Conservation (phyloP, 2,329 filamentous ascomycete genomes). For the Colletotrichum endophyticum region DNA sequence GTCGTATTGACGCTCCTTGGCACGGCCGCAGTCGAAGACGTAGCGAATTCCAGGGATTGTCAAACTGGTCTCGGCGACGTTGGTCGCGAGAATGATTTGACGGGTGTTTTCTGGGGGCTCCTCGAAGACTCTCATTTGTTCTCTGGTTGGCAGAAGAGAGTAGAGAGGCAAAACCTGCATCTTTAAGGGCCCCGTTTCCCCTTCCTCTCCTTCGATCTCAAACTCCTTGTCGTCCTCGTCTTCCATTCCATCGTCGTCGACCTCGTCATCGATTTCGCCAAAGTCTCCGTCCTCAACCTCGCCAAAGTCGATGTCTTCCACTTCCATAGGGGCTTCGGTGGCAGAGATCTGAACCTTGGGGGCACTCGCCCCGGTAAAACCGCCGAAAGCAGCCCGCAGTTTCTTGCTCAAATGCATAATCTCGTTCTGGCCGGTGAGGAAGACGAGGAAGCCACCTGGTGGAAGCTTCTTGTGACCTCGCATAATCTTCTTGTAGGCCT, state of each 20-base stretch:
- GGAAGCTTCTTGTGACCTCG: constrained; percentile 90
- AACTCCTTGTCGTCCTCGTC: constrained; percentile 68
- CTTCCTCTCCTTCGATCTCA: constrained; percentile 69
- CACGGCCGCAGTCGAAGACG: constrained; percentile 92
- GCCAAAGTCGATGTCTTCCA: constrained; percentile 87
- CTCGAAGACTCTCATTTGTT: constrained; percentile 92
- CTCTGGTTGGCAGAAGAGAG: constrained; percentile 86
- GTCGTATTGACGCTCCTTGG: constrained; percentile 92
- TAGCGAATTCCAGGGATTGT: constrained; percentile 96
- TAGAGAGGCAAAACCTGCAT: constrained; percentile 94
- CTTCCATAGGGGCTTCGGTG: constrained; percentile 78
- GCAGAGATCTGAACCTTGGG: constrained; percentile 78
- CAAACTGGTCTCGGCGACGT: constrained; percentile 95
- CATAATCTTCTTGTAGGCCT: constrained; percentile 85
- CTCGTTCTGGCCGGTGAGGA: constrained; percentile 92
- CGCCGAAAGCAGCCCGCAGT: constrained; percentile 71
- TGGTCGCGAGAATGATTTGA: constrained; percentile 89
- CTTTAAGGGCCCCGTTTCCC: constrained; percentile 61
- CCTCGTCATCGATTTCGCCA: constrained; percentile 64
- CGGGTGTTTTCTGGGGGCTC: constrained; percentile 81
- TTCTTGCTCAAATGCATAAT: constrained; percentile 83
- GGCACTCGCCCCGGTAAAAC: constrained; percentile 59
- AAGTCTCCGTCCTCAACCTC: constrained; percentile 68
- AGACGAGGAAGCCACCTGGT: constrained; percentile 89
- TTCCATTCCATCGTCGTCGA: constrained; percentile 61